Evolutionary conservation across 257 asterid species (phyloP), one percentile per base, ranked within the genome.

Genomic region (Solanum tarapatanum): DNA sequence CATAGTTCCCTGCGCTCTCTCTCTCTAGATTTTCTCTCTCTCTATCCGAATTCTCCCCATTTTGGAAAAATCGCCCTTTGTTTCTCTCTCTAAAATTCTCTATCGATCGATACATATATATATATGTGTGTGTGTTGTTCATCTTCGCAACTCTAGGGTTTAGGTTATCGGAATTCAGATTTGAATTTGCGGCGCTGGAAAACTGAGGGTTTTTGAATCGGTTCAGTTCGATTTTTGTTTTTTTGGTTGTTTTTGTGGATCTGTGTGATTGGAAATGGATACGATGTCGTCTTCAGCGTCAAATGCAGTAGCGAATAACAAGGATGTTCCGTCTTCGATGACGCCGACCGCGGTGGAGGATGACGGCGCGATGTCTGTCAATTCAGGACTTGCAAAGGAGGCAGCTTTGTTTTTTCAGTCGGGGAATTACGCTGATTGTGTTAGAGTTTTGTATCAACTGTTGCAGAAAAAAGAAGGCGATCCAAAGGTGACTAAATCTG

Each of bases 351-450:
- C 82, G 69, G 87, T 87, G 74, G 98, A 91, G 76, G 97, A 93
- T 77, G 98, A 94, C 82, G 91, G 87, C 43, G 91, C 94, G 60
- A 88, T 94, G 8, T 90, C 98, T 21, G 93, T 91, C 30, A 92
- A 92, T 21, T 95, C 93, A 84, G 96, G 93, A 84, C 89, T 94
- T 85, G 98, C 98, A 8, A 95, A 94, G 94, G 99, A 97, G 88
- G 98, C 99, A 23, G 94, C 94, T 24, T 64, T 92, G 87, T 88
- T 92, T 48, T 97, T 95, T 84, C 98, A 97, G 92, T 89, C 97
- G 37, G 97, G 96, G 88, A 94, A 95, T 87, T 92, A 84, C 74
- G 89, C 77, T 39, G 98, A 95, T 37, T 95, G 99, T 88, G 77
- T 92, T 86, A 89, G 87, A 88, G 91, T 93, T 32, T 92, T 97